Evolutionary conservation across 2,329 filamentous ascomycete genomes (phyloP).

Genomic region (Alternaria alternata): DNA sequence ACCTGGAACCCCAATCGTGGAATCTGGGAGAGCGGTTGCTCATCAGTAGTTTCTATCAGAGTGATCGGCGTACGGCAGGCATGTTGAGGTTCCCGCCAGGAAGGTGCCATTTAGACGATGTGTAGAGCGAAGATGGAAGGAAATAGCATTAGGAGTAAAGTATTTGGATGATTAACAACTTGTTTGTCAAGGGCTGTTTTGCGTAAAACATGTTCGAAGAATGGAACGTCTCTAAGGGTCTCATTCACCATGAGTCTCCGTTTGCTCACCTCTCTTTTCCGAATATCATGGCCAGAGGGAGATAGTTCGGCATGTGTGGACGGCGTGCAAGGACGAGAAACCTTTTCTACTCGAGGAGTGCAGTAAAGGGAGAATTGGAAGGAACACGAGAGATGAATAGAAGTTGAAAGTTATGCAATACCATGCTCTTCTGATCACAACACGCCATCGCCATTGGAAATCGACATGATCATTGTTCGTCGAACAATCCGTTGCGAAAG

Average conservation of each 20-base stretch:
- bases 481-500: neutral
- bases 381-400: neutral
- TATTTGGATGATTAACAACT: neutral
- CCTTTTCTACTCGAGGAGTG: neutral
- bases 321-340: neutral
- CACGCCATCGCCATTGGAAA: neutral
- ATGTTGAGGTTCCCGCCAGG: neutral
- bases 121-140: neutral
- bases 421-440: neutral
- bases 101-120: neutral
- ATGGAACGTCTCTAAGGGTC: neutral
- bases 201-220: constrained; percentile 1
- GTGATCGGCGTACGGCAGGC: neutral
- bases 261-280: constrained; percentile 1
- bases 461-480: neutral
- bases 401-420: neutral
- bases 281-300: neutral
- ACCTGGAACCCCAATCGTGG: neutral
- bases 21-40: neutral
- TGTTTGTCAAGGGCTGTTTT: constrained; percentile 1
- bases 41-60: neutral
- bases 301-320: neutral
- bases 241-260: neutral
- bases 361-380: neutral
- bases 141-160: neutral